A percentile compares a stretch with the other conserved stretches of the same genome.
Evolutionary conservation across 441 rosid genomes (phyloP).

Genomic region (Corymbia citriodora): DNA sequence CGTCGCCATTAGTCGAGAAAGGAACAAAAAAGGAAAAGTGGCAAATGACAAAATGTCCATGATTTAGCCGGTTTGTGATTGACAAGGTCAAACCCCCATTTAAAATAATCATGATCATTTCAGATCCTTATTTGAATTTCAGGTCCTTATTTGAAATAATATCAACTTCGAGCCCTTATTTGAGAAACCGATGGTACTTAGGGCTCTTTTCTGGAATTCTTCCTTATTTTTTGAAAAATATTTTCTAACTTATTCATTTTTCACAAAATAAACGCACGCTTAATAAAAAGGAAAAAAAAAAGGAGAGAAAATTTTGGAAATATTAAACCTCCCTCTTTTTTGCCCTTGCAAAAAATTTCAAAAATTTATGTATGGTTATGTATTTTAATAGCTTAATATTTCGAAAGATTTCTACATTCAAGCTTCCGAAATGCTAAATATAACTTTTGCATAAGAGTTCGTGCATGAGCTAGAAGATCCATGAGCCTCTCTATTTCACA

Average conservation of each 20-base stretch:
- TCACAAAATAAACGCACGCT: fast-evolving
- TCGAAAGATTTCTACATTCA: not conserved
- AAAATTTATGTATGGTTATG: not conserved
- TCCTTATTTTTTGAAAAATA: too few relatives aligned
- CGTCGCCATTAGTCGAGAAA: too few relatives aligned
- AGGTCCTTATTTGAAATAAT: too few relatives aligned
- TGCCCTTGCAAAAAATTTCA: not conserved
- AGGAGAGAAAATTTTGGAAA: fast-evolving
- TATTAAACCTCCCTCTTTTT: not conserved
- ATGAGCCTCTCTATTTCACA: not conserved
- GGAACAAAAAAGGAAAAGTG: too few relatives aligned
- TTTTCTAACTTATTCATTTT: fast-evolving
- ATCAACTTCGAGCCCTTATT: too few relatives aligned
- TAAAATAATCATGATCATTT: too few relatives aligned
- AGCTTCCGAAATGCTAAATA: not conserved
- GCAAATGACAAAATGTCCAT: too few relatives aligned
- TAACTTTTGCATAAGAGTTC: not conserved
- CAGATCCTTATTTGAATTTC: too few relatives aligned
- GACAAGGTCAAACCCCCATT: too few relatives aligned
- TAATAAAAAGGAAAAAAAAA: fast-evolving
- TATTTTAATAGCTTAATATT: not conserved
- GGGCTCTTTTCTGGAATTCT: too few relatives aligned
- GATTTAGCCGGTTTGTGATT: too few relatives aligned
- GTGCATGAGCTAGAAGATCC: not conserved
- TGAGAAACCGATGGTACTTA: too few relatives aligned